These are phyloP conservation scores for Tolypocladium tropicale DNA, from an alignment of 2,329 filamentous ascomycete species.

Conservation along the genomic window DNA sequence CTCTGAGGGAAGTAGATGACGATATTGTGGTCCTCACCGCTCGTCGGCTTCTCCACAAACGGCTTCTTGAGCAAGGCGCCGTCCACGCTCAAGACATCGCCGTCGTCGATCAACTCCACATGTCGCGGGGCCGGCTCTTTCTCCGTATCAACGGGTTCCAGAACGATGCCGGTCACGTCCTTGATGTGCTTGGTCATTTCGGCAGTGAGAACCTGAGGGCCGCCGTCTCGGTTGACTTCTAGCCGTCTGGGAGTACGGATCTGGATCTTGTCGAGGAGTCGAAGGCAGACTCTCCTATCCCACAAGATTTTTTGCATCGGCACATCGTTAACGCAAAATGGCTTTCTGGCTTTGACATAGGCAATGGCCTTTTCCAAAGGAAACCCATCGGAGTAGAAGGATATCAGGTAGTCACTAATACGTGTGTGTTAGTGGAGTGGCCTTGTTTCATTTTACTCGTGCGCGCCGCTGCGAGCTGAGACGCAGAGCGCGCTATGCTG, in stretches of 20 bases:
- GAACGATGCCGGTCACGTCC: conserved; percentile 65
- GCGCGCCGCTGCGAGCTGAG: not conserved
- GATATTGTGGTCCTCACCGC: conserved; percentile 97
- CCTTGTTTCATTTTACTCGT: not conserved
- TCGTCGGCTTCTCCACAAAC: conserved; percentile 98
- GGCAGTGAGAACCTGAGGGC: conserved; percentile 65
- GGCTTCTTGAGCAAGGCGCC: conserved; percentile 75
- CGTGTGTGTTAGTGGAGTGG: conserved; percentile 10
- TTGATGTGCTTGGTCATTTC: conserved; percentile 75
- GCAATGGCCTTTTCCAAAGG: conserved; percentile 94
- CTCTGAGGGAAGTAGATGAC: conserved; percentile 92
- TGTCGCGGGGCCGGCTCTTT: conserved; percentile 54
- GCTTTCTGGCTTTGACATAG: conserved; percentile 85
- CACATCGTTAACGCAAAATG: conserved; percentile 94
- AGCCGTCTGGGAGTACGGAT: conserved; percentile 83
- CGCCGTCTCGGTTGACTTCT: conserved; percentile 89
- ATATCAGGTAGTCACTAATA: conserved; percentile 77
- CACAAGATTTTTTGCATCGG: conserved; percentile 96
- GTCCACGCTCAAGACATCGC: conserved; percentile 81
- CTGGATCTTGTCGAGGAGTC: conserved; percentile 76
- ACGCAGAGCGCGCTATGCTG: conserved; percentile 17
- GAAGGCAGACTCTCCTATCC: conserved; percentile 85
- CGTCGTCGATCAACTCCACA: conserved; percentile 81
- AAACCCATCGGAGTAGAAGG: conserved; percentile 97
- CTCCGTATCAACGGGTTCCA: conserved; percentile 59